Base-by-base conservation (phyloP, 2,329 filamentous ascomycete genomes). In the Emergomyces africanus region DNA sequence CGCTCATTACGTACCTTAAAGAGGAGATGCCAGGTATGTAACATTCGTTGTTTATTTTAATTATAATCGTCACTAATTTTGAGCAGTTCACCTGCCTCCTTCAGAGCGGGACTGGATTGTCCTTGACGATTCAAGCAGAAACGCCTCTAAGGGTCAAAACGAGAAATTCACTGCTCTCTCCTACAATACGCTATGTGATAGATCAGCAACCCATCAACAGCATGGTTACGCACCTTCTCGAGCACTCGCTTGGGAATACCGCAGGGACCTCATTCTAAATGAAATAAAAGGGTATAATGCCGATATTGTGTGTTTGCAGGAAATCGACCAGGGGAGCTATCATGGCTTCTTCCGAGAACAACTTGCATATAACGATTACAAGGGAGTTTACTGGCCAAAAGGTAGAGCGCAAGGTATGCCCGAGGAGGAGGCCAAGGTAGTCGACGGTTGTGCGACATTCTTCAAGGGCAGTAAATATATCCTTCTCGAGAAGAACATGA, bases 401-500 rank as follows among this genome's bases (percentile, higher is more conserved):
- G 87, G 88, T 48, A 84, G 94, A 69, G 89, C 91, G 41, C 88
- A 88, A 74, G 96, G 92, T 9, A 95, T 97, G 89, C 83, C 83
- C 15, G 90, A 95, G 68, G 89, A 87, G 74, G 90, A 96, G 65
- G 88, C 90, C 5, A 88, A 87, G 67, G 79, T 81, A n/a, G 92
- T 99, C 14, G 94, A 99, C 74, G 94, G 94, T 12, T 97, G 94
- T 73, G 94, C 94, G 39, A 92, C 91, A 57, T 97, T 99, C 75
- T 97, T 89, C 81, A 97, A 96, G 77, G 86, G 85, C 70, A 91
- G 85, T 80, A 97, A 96, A 77, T 97, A 88, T 74, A 88, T 96
- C 61, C 77, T 96, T 61, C 82, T 99, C 28, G 92, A 97, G 76
- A 96, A 96, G 77, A 89, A 95, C 69, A 78, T 96, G 63, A 87